Evolutionary conservation across 2,329 filamentous ascomycete species (phyloP).

Genomic region (Colletotrichum lindemuthianum): DNA sequence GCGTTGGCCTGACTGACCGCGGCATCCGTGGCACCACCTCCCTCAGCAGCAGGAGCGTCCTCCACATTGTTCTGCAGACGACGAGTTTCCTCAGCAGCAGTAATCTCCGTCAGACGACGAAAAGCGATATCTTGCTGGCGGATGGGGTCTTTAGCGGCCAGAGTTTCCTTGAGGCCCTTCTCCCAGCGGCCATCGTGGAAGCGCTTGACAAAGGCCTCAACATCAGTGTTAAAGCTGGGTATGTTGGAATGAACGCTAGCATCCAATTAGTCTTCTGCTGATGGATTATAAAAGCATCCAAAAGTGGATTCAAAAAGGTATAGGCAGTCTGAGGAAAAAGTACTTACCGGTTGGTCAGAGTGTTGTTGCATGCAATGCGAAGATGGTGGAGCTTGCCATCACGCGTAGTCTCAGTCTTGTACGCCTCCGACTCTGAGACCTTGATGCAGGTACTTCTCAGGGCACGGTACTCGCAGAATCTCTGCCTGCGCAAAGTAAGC

Average conservation of each 20-base stretch:
- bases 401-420: background rate
- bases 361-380: background rate
- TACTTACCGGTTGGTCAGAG: background rate
- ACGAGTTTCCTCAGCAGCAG: too few species aligned
- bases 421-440: background rate
- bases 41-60: too few species aligned
- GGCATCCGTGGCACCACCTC: too few species aligned
- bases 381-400: conserved; percentile 3
- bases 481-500: background rate
- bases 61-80: too few species aligned
- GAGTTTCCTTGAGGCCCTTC: background rate
- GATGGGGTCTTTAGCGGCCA: background rate
- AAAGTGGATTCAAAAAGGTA: background rate
- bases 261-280: background rate
- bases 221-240: background rate
- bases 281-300: background rate
- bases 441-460: conserved; percentile 7
- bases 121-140: too few species aligned
- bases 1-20: too few species aligned
- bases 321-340: background rate
- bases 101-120: too few species aligned
- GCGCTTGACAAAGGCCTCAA: background rate
- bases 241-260: background rate
- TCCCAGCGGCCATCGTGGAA: conserved; percentile 23
- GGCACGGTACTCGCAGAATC: conserved; percentile 21